A percentile compares a stretch with the other conserved stretches of the same genome.
phyloP scores from a whole-genome alignment of 2,329 filamentous ascomycete genomes.

The Fusarium sp. region DNA sequence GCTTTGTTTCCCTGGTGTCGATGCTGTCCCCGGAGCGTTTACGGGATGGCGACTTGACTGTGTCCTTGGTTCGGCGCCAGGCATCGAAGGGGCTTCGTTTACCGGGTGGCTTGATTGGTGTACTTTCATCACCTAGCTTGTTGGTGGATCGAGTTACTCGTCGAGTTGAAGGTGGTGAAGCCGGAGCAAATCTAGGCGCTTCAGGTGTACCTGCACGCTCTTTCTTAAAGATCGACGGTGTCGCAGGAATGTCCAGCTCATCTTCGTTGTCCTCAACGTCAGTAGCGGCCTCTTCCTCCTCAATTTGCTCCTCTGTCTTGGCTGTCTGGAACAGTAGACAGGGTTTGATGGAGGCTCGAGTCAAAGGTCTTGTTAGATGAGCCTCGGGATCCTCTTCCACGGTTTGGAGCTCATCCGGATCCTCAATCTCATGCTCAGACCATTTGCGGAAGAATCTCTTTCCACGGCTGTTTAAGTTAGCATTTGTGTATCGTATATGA shows the following conservation, averaged over 20 bases:
- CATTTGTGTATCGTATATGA: not conserved
- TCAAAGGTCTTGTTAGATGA: constrained; percentile 62
- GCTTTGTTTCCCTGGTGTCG: constrained; percentile 51
- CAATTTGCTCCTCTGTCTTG: constrained; percentile 59
- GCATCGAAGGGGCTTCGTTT: constrained; percentile 72
- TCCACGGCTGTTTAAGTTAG: constrained; percentile 71
- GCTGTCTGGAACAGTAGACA: constrained; percentile 75
- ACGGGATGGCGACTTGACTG: constrained; percentile 58
- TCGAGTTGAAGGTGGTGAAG: constrained; percentile 72
- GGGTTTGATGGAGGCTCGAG: constrained; percentile 78
- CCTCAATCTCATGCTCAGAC: constrained; percentile 55
- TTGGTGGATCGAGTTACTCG: constrained; percentile 69
- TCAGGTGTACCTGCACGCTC: constrained; percentile 61
- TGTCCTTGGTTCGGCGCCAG: constrained; percentile 75
- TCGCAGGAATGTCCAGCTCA: constrained; percentile 50
- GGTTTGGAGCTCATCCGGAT: constrained; percentile 52
- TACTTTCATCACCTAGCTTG: constrained; percentile 60
- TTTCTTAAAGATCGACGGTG: constrained; percentile 54
- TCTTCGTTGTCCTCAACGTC: constrained; percentile 65
- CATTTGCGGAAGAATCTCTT: constrained; percentile 83
- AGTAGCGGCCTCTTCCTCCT: constrained; percentile 71
- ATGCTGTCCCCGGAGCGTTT: constrained; percentile 58
- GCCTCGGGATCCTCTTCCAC: constrained; percentile 54
- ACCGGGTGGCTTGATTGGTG: constrained; percentile 57
- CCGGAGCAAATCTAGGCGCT: constrained; percentile 67